Conservation (phyloP, 495 filamentous ascomycete species). For the Aspergillus steynii region DNA sequence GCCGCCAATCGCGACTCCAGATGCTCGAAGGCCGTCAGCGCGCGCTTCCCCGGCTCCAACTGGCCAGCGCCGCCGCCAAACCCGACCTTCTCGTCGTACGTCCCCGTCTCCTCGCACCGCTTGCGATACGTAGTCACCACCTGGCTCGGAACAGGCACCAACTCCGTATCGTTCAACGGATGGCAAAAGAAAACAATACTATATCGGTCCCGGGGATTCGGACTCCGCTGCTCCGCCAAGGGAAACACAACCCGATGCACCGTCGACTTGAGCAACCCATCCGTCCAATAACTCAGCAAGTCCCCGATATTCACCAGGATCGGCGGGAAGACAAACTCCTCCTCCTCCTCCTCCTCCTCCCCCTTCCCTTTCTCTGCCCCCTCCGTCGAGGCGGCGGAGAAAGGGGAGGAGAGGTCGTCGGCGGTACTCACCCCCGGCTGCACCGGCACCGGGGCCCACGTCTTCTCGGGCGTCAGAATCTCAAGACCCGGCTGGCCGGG, state of each 20-base stretch:
- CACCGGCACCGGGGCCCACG: constrained; percentile 50
- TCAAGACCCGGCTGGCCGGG: constrained; percentile 84
- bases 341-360: neutral
- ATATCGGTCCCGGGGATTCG: constrained; percentile 69
- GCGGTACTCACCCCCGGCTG: constrained; percentile 22
- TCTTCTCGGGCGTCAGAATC: constrained; percentile 60
- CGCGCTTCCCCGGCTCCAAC: constrained; percentile 51
- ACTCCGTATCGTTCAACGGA: constrained; percentile 67
- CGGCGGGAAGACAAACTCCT: constrained; percentile 59
- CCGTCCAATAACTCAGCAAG: constrained; percentile 87
- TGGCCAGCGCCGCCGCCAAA: constrained; percentile 43
- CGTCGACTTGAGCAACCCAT: constrained; percentile 77
- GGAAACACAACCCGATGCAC: constrained; percentile 89
- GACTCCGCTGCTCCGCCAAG: constrained; percentile 36
- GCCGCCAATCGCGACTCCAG: constrained; percentile 70
- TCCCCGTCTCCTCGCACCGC: constrained; percentile 26
- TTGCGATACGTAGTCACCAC: constrained; percentile 45
- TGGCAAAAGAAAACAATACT: constrained; percentile 93
- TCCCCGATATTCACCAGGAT: constrained; percentile 95
- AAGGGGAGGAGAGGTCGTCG: neutral
- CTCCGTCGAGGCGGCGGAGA: too few relatives aligned
- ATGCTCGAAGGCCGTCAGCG: constrained; percentile 83
- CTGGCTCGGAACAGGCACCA: constrained; percentile 75
- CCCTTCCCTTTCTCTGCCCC: too few relatives aligned
- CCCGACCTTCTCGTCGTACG: constrained; percentile 33